phyloP scores from a whole-genome alignment of 2,329 filamentous ascomycete species.

The Fusarium chaquense region DNA sequence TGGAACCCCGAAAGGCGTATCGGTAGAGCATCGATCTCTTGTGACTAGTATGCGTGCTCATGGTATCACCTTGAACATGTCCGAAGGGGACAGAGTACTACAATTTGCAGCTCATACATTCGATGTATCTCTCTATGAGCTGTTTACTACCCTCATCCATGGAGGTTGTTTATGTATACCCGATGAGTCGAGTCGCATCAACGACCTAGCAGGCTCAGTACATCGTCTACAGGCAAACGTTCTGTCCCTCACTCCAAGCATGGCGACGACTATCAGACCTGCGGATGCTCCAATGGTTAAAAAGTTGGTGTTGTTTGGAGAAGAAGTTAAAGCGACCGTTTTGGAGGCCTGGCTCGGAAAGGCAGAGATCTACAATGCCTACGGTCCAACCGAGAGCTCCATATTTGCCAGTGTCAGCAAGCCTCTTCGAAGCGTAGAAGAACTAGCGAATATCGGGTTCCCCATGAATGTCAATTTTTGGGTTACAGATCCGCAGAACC shows the following conservation, averaged over 20 bases:
- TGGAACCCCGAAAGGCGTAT: conserved; percentile 1
- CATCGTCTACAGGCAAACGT: neutral
- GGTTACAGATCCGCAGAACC: too few species aligned
- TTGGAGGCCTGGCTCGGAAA: too few species aligned
- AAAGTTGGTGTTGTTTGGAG: too few species aligned
- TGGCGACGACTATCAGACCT: too few species aligned
- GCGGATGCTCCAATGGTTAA: too few species aligned
- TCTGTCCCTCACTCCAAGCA: neutral
- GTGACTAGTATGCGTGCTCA: neutral
- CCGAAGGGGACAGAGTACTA: neutral
- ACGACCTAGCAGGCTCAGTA: neutral
- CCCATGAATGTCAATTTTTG: neutral
- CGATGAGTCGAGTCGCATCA: neutral
- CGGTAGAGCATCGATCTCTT: neutral
- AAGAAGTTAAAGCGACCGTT: too few species aligned
- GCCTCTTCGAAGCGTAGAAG: too few species aligned
- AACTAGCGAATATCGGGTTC: neutral
- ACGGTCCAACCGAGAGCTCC: too few species aligned
- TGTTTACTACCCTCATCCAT: neutral
- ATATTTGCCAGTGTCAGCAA: too few species aligned
- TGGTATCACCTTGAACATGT: neutral
- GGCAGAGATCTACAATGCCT: too few species aligned
- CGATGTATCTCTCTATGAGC: neutral
- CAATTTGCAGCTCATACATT: neutral
- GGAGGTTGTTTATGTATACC: neutral